Conservation (phyloP, 768 basidiomycete genomes). For the Melanogaster broomeanus region DNA sequence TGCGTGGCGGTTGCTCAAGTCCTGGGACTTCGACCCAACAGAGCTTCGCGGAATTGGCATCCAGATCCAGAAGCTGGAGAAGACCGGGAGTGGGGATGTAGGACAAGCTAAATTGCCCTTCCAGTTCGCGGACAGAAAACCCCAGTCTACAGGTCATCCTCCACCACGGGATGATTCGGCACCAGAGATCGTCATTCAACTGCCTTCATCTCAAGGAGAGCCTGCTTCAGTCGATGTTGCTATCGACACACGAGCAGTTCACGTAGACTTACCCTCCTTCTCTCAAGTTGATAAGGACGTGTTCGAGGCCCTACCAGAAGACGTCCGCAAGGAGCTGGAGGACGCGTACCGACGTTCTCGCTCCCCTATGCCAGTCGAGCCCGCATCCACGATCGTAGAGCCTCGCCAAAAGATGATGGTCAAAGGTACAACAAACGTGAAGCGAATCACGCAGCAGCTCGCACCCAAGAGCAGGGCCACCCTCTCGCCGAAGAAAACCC, state of each 20-base stretch:
- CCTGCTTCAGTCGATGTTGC: constrained; percentile 4
- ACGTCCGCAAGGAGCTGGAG: constrained; percentile 69
- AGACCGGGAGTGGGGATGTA: constrained; percentile 34
- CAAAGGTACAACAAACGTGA: constrained; percentile 46
- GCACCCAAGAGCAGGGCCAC: constrained; percentile 52
- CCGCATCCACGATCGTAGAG: constrained; percentile 15
- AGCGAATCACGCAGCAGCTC: constrained; percentile 63
- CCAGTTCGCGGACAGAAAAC: constrained; percentile 25
- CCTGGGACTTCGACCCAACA: constrained; percentile 75
- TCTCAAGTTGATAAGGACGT: constrained; percentile 76
- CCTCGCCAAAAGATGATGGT: constrained; percentile 15
- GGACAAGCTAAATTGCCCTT: constrained; percentile 71
- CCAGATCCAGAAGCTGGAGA: constrained; percentile 87
- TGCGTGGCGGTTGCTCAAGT: constrained; percentile 73
- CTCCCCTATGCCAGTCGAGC: constrained; percentile 41
- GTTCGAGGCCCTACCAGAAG: constrained; percentile 68
- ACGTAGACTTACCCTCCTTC: constrained; percentile 60
- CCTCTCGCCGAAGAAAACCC: constrained; percentile 39
- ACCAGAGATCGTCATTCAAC: constrained; percentile 30
- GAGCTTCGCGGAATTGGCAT: constrained; percentile 94
- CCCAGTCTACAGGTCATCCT: neutral
- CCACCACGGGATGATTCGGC: neutral
- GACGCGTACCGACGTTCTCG: constrained; percentile 62
- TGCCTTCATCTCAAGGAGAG: constrained; percentile 36
- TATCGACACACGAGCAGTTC: constrained; percentile 10